Evolutionary conservation across 495 filamentous ascomycete species (phyloP).

Genomic region (Penicillium canescens): DNA sequence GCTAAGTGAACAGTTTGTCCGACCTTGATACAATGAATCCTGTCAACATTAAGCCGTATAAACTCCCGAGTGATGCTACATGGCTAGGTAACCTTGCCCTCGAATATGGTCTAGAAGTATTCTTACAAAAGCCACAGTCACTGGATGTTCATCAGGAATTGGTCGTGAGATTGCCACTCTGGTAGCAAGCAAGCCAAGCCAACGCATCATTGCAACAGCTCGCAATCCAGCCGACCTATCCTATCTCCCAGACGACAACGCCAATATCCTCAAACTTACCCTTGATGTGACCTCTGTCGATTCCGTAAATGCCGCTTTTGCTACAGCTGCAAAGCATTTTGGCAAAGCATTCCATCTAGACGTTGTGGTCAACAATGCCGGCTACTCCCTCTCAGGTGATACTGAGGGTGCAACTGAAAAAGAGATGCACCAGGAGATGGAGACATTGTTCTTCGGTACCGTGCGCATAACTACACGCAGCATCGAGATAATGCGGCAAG

Average conservation of each 20-base stretch:
- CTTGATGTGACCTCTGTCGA: conserved; percentile 3
- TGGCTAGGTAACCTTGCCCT: conserved; percentile 49
- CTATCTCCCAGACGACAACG: conserved; percentile 26
- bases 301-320: conserved; percentile 25
- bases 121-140: conserved; percentile 3
- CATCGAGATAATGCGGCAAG: conserved; percentile 45
- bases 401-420: conserved; percentile 43
- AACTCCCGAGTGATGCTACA: conserved; percentile 46
- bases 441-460: conserved; percentile 59
- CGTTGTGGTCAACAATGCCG: conserved; percentile 36
- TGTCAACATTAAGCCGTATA: conserved; percentile 37
- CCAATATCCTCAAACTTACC: conserved; percentile 39
- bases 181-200: conserved; percentile 28
- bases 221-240: conserved; percentile 31
- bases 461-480: conserved; percentile 42
- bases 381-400: conserved; percentile 40
- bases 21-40: conserved; percentile 6
- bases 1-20: neutral
- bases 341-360: conserved; percentile 18
- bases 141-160: conserved; percentile 28
- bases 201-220: conserved; percentile 51
- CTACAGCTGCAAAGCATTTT: conserved; percentile 30
- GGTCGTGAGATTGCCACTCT: conserved; percentile 34
- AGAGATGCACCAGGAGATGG: conserved; percentile 41
- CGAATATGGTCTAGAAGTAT: conserved; percentile 38